Base-by-base conservation (phyloP, 805 yeast species). In the Spathaspora passalidarum region DNA sequence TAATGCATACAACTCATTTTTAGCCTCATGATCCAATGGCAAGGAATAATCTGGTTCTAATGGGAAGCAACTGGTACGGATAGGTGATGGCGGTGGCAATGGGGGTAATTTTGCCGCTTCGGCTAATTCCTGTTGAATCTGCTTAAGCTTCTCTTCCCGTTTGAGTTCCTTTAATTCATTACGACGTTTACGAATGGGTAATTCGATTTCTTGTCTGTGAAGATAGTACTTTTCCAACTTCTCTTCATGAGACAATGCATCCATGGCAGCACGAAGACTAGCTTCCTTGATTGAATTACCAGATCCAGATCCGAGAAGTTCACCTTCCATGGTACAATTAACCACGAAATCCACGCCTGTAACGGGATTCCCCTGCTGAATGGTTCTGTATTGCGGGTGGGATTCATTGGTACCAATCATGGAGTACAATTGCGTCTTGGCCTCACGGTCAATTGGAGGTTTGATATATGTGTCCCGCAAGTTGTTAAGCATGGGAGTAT, bases 211-310 rank as follows among this genome's bases (percentile, higher is more conserved):
- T 29, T 44, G 50, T 29, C 61, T 46, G 42, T 61, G 61, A 38
- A 60, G 71, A 13, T 81, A 80, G 59, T 78, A 88, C 55, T 83
- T 83, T 49, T 85, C 91, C 39, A 89, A 69, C 23, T 80, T 46
- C 0, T 68, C 68, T 38, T 76, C 77, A 50, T 88, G 81, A 9
- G 67, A 63, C 40, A 92, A 67, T 0, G 92, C 96, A 43, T 73
- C 69, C 82, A 84, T 84, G 0, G 99, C 99, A 0, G 97, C 97
- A 45, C 84, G 71, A 19, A 80, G 63, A 0, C 96, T 94, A 0
- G 97, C 98, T 22, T 81, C 84, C 60, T 86, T 87, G 2, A 75
- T 69, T 49, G 79, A 84, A 18, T 76, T 72, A 2, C 87, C 98
- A 5, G 64, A 67, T 3, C 97, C 98, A 4, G 62, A 65, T 0